Evolutionary conservation across 73 alveolate genomes (phyloP).

Genomic region (Paramecium sexaurelia): DNA sequence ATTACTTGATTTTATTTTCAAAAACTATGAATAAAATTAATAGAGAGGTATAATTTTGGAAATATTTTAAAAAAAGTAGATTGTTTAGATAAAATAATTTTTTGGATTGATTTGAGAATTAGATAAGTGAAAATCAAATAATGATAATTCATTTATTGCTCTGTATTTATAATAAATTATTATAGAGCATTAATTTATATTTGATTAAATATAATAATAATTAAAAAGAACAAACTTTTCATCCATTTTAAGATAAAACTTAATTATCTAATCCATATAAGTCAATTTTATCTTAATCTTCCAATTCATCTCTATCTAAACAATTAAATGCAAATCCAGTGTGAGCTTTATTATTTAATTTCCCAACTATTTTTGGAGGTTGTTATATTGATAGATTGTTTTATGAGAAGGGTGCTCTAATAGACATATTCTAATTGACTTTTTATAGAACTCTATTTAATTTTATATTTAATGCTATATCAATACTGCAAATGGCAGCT

Average conservation of each 20-base stretch:
- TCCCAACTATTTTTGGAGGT: background rate
- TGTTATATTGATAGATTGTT: background rate
- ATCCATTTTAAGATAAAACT: background rate
- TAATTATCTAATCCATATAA: background rate
- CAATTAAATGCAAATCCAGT: slow-evolving; percentile 57
- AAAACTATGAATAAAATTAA: background rate
- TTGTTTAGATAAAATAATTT: background rate
- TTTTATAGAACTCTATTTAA: background rate
- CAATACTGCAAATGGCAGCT: slow-evolving; percentile 21
- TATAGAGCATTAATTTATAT: background rate
- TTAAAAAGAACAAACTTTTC: background rate
- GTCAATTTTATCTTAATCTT: background rate
- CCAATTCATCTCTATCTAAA: slow-evolving; percentile 17
- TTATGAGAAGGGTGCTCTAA: background rate
- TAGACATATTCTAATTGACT: background rate
- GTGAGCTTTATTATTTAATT: background rate
- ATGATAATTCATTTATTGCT: background rate
- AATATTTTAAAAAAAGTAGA: background rate
- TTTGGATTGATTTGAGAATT: background rate
- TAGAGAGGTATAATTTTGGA: background rate
- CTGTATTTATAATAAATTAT: background rate
- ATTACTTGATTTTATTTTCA: background rate
- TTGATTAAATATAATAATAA: background rate
- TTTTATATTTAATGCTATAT: slow-evolving; percentile 31
- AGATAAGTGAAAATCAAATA: no score